These are phyloP conservation scores for Phycomyces nitens DNA, from an alignment of 192 early-diverging fungal species.

Conservation along the genomic window DNA sequence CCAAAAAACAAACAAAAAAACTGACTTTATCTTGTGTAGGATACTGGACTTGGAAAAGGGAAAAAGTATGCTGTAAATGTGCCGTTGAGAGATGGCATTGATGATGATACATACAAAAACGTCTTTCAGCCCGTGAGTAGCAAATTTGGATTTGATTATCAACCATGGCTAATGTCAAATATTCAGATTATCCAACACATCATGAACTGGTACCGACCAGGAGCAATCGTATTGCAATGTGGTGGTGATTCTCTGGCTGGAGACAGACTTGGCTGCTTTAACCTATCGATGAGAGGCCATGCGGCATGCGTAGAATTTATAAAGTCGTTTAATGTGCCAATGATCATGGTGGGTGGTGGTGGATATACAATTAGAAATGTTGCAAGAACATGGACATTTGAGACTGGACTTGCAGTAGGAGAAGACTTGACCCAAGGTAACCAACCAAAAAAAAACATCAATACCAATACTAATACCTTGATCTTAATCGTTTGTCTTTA, in stretches of 20 bases:
- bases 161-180: too few species aligned
- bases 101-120: conserved; percentile 86
- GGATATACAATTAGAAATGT: conserved; percentile 98
- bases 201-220: conserved; percentile 92
- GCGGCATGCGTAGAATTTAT: conserved; percentile 92
- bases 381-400: conserved; percentile 91
- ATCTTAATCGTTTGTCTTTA: too few species aligned
- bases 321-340: conserved; percentile 85
- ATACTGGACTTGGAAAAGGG: conserved; percentile 88
- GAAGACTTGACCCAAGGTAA: conserved; percentile 46
- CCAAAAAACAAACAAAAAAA: too few species aligned
- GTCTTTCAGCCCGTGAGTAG: conserved; percentile 77
- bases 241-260: conserved; percentile 94
- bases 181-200: conserved; percentile 55
- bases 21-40: conserved; percentile 40
- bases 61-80: conserved; percentile 95
- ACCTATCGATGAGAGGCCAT: conserved; percentile 90
- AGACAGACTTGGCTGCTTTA: conserved; percentile 93
- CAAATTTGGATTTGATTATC: not conserved
- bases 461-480: too few species aligned
- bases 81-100: conserved; percentile 90
- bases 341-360: conserved; percentile 92
- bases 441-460: conserved; percentile 18
- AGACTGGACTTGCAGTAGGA: conserved; percentile 81
- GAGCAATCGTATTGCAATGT: conserved; percentile 90